phyloP scores from a whole-genome alignment of 306 rosid species.

The Ormosia emarginata region DNA sequence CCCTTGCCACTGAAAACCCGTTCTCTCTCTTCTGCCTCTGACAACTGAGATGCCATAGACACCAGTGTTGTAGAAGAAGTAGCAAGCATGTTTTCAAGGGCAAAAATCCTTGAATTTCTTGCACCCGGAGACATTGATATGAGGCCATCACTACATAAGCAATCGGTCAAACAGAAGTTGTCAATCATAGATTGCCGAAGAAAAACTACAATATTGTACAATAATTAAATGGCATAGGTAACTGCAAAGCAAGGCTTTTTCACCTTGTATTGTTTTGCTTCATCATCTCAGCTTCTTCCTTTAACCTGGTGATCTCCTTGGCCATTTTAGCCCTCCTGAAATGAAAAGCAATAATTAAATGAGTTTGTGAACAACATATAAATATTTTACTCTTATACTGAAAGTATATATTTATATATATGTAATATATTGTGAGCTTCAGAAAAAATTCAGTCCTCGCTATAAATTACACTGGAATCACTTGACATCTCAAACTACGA shows the following conservation, averaged over 20 bases:
- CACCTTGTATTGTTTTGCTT: constrained; percentile 35
- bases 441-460: not conserved
- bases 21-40: constrained; percentile 95
- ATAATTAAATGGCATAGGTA: not conserved
- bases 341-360: not conserved
- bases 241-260: not conserved
- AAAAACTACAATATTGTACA: not conserved
- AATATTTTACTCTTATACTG: not conserved
- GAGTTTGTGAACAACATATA: not conserved
- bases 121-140: constrained; percentile 88
- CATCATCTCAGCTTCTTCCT: constrained; percentile 38
- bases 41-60: constrained; percentile 92
- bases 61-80: constrained; percentile 77
- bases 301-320: constrained; percentile 41
- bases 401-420: not conserved
- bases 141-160: constrained; percentile 41
- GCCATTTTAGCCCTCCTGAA: constrained; percentile 51
- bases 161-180: not conserved
- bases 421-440: not conserved
- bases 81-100: constrained; percentile 88
- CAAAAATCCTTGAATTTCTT: constrained; percentile 84
- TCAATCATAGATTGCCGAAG: constrained; percentile 6
- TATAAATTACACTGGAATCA: not conserved
- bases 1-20: constrained; percentile 85
- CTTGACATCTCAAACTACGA: not conserved